A percentile compares a stretch with the other conserved stretches of the same genome.
phyloP scores from a whole-genome alignment of 1,284 basidiomycete genomes.

The Apiotrichum mycotoxinovorans region DNA sequence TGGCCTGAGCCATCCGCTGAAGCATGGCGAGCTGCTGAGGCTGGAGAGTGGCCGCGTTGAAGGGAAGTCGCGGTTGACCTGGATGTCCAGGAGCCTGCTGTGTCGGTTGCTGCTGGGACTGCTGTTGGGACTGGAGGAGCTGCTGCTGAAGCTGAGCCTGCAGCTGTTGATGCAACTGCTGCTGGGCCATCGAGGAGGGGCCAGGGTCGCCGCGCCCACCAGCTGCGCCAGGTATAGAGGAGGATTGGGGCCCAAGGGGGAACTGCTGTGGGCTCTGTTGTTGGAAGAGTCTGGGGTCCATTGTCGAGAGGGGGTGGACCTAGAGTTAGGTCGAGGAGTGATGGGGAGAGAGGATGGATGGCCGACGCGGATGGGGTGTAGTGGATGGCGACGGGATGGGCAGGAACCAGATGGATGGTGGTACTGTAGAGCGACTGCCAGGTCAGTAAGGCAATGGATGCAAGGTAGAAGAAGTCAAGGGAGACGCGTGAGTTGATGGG shows the following conservation, averaged over 20 bases:
- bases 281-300: constrained; percentile 26
- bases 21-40: constrained; percentile 31
- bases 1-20: constrained; percentile 27
- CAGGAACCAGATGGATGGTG: too few relatives aligned
- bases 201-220: constrained; percentile 31
- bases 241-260: constrained; percentile 17
- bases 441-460: background rate
- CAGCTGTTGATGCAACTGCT: constrained; percentile 5
- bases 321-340: background rate
- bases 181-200: constrained; percentile 27
- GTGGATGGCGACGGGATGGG: too few relatives aligned
- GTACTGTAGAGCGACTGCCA: background rate
- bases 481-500: constrained; percentile 1
- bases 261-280: constrained; percentile 22
- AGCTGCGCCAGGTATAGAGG: constrained; percentile 21
- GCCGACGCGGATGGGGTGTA: background rate
- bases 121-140: constrained; percentile 12
- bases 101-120: constrained; percentile 14
- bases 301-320: constrained; percentile 4
- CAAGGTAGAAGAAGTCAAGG: constrained; percentile 1
- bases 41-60: constrained; percentile 23
- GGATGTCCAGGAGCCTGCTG: constrained; percentile 9
- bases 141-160: constrained; percentile 13
- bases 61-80: constrained; percentile 10
- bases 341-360: background rate